phyloP scores from a whole-genome alignment of 176 grass and related monocot genomes.

The Melocanna baccifera region DNA sequence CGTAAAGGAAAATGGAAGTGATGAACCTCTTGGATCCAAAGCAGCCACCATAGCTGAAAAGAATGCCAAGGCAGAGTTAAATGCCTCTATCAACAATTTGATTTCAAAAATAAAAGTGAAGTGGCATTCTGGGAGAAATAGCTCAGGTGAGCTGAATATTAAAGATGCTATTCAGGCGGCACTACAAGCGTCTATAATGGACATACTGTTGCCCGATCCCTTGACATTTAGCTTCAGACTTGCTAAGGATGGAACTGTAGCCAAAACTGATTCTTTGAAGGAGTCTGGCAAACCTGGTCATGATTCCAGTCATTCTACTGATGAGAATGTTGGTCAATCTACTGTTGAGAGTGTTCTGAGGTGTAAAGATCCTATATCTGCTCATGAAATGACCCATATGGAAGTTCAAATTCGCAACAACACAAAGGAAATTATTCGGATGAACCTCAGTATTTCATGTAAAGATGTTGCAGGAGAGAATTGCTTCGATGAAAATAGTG shows the following conservation, averaged over 20 bases:
- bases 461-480: constrained; percentile 93
- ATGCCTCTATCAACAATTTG: constrained; percentile 79
- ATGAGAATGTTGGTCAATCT: constrained; percentile 21
- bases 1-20: constrained; percentile 52
- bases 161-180: constrained; percentile 93
- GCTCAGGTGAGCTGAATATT: constrained; percentile 89
- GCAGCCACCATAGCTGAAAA: constrained; percentile 56
- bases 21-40: constrained; percentile 47
- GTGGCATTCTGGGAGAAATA: constrained; percentile 97
- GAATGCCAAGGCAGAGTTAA: constrained; percentile 91
- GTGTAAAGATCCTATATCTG: constrained; percentile 59
- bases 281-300: neutral
- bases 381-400: constrained; percentile 83
- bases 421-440: constrained; percentile 82
- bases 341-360: constrained; percentile 25
- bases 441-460: constrained; percentile 83
- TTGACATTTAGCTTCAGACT: constrained; percentile 89
- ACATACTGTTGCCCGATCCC: constrained; percentile 90
- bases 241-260: constrained; percentile 37
- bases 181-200: constrained; percentile 88
- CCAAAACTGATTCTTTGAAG: constrained; percentile 18
- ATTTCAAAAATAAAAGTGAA: constrained; percentile 98
- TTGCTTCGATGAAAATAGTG: constrained; percentile 75
- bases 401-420: constrained; percentile 87
- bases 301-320: constrained; percentile 15